These are phyloP conservation scores for Cyberlindnera lachancei DNA, from an alignment of 805 yeast genomes.

Conservation along the genomic window DNA sequence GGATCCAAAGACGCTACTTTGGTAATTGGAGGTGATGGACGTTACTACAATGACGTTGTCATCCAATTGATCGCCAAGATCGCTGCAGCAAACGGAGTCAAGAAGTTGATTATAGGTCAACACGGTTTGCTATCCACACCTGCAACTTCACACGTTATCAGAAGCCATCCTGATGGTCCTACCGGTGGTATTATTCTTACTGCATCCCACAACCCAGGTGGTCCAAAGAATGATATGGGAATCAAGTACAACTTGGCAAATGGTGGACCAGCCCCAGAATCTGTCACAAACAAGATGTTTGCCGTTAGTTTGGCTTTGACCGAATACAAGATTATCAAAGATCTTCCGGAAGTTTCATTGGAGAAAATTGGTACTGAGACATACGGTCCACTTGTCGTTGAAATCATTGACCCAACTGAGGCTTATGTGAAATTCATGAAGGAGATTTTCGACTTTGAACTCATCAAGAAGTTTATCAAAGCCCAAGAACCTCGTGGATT, in stretches of 20 bases:
- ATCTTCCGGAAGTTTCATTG: constrained; percentile 62
- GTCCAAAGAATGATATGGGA: constrained; percentile 86
- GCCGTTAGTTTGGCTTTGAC: constrained; percentile 54
- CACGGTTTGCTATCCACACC: constrained; percentile 90
- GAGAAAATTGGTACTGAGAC: constrained; percentile 42
- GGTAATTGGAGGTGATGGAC: constrained; percentile 96
- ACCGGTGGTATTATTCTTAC: constrained; percentile 96
- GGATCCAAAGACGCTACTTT: constrained; percentile 67
- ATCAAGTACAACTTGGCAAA: constrained; percentile 91
- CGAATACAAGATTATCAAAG: constrained; percentile 49
- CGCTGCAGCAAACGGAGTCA: constrained; percentile 88
- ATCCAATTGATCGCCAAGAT: constrained; percentile 76
- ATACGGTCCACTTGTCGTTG: constrained; percentile 61
- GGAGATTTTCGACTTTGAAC: constrained; percentile 78
- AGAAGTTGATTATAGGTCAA: constrained; percentile 79
- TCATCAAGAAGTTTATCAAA: constrained; percentile 65
- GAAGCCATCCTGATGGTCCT: constrained; percentile 45
- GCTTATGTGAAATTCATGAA: constrained; percentile 77
- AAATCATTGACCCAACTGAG: constrained; percentile 73
- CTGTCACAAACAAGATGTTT: constrained; percentile 82
- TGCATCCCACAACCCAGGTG: constrained; percentile 98
- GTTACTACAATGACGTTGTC: constrained; percentile 79
- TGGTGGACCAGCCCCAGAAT: constrained; percentile 98
- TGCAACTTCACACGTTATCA: constrained; percentile 89
- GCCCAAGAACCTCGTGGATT: constrained; percentile 43